Conservation (phyloP, 768 basidiomycete species). For the Boletales sp. region DNA sequence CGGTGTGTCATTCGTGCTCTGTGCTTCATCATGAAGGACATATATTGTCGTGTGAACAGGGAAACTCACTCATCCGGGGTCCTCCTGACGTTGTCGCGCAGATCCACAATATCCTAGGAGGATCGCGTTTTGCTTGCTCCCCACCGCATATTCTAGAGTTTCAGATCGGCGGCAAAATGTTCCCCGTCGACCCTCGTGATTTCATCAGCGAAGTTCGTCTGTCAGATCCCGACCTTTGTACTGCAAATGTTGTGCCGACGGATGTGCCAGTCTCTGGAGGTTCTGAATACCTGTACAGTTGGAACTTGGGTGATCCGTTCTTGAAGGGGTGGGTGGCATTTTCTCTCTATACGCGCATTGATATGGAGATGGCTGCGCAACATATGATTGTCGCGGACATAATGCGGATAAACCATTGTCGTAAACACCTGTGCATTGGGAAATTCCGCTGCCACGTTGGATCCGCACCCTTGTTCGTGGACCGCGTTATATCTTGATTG, state of each 20-base stretch:
- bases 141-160: slow-evolving; percentile 63
- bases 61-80: slow-evolving; percentile 74
- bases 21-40: background rate
- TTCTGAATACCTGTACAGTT: slow-evolving; percentile 61
- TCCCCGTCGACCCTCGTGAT: slow-evolving; percentile 76
- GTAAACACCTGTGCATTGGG: background rate
- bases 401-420: slow-evolving; percentile 1
- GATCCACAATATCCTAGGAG: slow-evolving; percentile 44
- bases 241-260: slow-evolving; percentile 54
- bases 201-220: slow-evolving; percentile 45
- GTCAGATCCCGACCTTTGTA: slow-evolving; percentile 42
- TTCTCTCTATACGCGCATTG: background rate
- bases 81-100: slow-evolving; percentile 58
- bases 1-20: slow-evolving; percentile 37
- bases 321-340: slow-evolving; percentile 56
- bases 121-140: slow-evolving; percentile 52
- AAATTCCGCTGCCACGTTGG: background rate
- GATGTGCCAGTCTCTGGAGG: slow-evolving; percentile 55
- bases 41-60: slow-evolving; percentile 36
- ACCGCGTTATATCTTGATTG: background rate
- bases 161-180: slow-evolving; percentile 62
- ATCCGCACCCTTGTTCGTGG: background rate
- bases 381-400: slow-evolving; percentile 2
- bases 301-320: slow-evolving; percentile 77
- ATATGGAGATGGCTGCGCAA: background rate